phyloP scores from a whole-genome alignment of 2,329 filamentous ascomycete genomes.

The Chaetomium sp. region DNA sequence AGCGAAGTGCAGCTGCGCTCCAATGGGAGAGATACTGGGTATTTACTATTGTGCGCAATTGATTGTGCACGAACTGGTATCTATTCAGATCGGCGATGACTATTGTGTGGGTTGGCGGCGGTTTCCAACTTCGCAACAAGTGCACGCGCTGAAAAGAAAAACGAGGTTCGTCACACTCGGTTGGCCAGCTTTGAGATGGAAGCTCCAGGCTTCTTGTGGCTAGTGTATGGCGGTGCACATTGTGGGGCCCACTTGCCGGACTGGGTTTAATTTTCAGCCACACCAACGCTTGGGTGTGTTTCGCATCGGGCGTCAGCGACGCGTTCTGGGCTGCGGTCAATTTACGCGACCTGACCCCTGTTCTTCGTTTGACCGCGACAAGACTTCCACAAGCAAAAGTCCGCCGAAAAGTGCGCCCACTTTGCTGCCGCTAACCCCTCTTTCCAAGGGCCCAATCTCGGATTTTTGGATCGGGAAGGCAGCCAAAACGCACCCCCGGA shows the following conservation, averaged over 20 bases:
- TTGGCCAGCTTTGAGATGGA: background rate
- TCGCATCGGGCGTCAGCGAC: constrained; percentile 6
- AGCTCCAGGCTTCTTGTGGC: background rate
- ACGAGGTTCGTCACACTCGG: background rate
- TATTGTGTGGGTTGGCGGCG: constrained; percentile 7
- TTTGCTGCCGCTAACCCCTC: constrained; percentile 1
- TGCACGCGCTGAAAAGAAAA: background rate
- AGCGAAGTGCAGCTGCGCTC: background rate
- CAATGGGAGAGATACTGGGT: background rate
- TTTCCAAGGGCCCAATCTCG: background rate
- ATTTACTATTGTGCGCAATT: constrained; percentile 4
- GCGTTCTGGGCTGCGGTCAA: constrained; percentile 17
- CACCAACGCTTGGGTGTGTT: background rate
- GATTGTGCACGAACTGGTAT: background rate
- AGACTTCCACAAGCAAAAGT: constrained; percentile 1
- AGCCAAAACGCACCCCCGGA: constrained; percentile 8
- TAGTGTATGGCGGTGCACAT: constrained; percentile 1
- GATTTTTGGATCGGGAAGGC: constrained; percentile 3
- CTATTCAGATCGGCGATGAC: constrained; percentile 3
- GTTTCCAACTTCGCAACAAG: background rate
- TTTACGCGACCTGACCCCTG: constrained; percentile 18
- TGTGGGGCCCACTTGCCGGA: background rate
- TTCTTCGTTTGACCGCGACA: constrained; percentile 5
- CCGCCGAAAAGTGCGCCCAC: constrained; percentile 8
- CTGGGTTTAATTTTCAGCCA: background rate